phyloP scores from a whole-genome alignment of 1,284 basidiomycete genomes.

The Phlebopus sp. region DNA sequence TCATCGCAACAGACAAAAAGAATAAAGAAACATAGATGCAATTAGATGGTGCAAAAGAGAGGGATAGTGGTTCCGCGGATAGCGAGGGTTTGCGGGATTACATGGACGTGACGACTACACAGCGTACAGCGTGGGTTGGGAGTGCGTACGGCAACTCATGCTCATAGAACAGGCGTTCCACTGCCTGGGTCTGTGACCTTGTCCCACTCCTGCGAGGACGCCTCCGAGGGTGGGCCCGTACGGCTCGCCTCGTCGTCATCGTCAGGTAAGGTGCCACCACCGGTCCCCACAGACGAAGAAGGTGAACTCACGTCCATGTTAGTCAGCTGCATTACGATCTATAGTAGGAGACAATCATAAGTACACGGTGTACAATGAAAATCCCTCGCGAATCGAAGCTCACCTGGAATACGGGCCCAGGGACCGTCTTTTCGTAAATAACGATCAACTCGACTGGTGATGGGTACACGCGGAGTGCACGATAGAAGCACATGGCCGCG shows the following conservation, averaged over 20 bases:
- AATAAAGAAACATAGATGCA: constrained; percentile 21
- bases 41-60: constrained; percentile 21
- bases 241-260: constrained; percentile 56
- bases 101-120: constrained; percentile 31
- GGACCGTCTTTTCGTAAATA: constrained; percentile 93
- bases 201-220: constrained; percentile 86
- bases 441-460: constrained; percentile 87
- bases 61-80: constrained; percentile 12
- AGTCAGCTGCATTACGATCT: constrained; percentile 87
- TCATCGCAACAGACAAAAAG: constrained; percentile 28
- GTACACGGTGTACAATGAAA: background rate
- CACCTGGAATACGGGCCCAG: constrained; percentile 82
- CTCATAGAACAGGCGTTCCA: constrained; percentile 44
- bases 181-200: constrained; percentile 70
- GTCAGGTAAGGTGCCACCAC: constrained; percentile 32
- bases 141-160: constrained; percentile 29
- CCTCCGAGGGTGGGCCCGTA: constrained; percentile 71
- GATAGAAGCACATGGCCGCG: constrained; percentile 90
- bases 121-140: constrained; percentile 30
- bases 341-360: constrained; percentile 6
- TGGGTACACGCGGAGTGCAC: constrained; percentile 93
- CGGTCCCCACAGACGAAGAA: constrained; percentile 40
- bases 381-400: constrained; percentile 13
- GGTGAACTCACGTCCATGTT: constrained; percentile 82
- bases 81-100: constrained; percentile 18